A percentile compares a stretch with the other conserved stretches of the same genome.
Evolutionary conservation across 2,329 filamentous ascomycete species (phyloP).

Genomic region (Microcera coccophila): DNA sequence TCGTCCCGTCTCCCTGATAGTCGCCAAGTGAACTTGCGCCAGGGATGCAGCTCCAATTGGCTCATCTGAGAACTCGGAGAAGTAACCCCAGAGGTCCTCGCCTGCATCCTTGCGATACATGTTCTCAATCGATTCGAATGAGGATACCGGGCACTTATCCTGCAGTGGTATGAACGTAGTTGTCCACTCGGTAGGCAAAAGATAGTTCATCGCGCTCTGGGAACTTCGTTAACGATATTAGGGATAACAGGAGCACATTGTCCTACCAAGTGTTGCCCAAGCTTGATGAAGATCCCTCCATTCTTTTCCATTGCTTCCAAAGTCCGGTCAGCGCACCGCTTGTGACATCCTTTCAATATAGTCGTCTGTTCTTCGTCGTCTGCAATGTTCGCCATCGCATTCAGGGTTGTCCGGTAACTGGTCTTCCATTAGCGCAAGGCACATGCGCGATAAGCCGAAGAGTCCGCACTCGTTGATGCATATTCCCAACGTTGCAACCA

Average conservation of each 20-base stretch:
- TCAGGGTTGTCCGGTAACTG: constrained; percentile 85
- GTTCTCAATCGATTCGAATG: constrained; percentile 75
- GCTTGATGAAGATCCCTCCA: constrained; percentile 96
- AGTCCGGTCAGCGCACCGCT: constrained; percentile 86
- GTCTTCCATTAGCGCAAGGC: constrained; percentile 3
- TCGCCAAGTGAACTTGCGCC: constrained; percentile 89
- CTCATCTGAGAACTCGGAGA: constrained; percentile 73
- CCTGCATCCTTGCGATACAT: constrained; percentile 88
- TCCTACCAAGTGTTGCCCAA: constrained; percentile 84
- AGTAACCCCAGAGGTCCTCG: constrained; percentile 71
- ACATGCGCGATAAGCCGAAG: neutral
- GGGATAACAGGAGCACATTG: neutral
- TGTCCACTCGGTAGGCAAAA: constrained; percentile 88
- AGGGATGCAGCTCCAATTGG: constrained; percentile 92
- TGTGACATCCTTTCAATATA: constrained; percentile 79
- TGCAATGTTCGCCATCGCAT: constrained; percentile 58
- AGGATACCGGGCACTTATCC: constrained; percentile 91
- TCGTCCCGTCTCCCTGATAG: constrained; percentile 73
- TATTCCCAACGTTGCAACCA: constrained; percentile 68
- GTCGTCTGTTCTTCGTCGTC: constrained; percentile 62
- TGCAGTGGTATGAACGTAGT: constrained; percentile 93
- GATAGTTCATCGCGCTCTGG: constrained; percentile 88
- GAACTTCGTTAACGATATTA: constrained; percentile 23
- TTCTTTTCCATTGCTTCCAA: constrained; percentile 87
- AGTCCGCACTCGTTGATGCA: constrained; percentile 78